phyloP scores from a whole-genome alignment of 2,329 filamentous ascomycete species.

The Colletotrichum godetiae region DNA sequence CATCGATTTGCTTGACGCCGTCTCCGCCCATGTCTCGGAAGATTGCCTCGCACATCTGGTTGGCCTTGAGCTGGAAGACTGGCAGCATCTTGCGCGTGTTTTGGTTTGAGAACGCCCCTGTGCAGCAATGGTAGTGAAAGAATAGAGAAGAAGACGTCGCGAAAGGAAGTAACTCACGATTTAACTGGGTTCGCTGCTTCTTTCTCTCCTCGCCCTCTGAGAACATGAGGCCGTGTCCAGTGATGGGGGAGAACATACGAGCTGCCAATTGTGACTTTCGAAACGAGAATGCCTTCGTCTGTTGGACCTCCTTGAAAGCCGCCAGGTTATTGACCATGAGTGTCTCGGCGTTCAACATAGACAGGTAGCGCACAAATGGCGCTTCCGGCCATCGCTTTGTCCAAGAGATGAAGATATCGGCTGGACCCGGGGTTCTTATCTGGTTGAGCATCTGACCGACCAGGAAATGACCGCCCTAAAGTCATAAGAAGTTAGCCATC shows the following conservation, averaged over 20 bases:
- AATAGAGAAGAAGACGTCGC: background rate
- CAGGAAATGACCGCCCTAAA: slow-evolving; percentile 50
- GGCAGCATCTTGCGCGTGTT: slow-evolving; percentile 52
- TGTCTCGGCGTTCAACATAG: slow-evolving; percentile 48
- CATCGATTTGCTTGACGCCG: slow-evolving; percentile 41
- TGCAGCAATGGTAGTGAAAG: background rate
- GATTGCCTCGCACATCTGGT: slow-evolving; percentile 43
- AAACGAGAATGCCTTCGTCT: slow-evolving; percentile 52
- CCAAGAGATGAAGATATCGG: slow-evolving; percentile 44
- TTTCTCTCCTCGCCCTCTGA: slow-evolving; percentile 49
- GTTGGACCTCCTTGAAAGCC: slow-evolving; percentile 50
- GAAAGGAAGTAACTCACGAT: slow-evolving; percentile 28
- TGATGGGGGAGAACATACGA: slow-evolving; percentile 48
- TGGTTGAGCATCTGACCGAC: slow-evolving; percentile 53
- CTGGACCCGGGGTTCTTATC: slow-evolving; percentile 42
- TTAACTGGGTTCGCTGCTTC: slow-evolving; percentile 47
- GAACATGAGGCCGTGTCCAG: slow-evolving; percentile 49
- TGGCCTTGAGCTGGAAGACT: slow-evolving; percentile 48
- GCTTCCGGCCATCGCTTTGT: slow-evolving; percentile 45
- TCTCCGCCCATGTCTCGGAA: slow-evolving; percentile 41
- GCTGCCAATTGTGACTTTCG: slow-evolving; percentile 48
- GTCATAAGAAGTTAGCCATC: background rate
- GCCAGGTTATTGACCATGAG: slow-evolving; percentile 50
- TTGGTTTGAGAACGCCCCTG: slow-evolving; percentile 48
- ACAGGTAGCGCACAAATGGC: slow-evolving; percentile 52